These are phyloP conservation scores for Podospora appendiculata DNA, from an alignment of 495 filamentous ascomycete species.

Conservation along the genomic window DNA sequence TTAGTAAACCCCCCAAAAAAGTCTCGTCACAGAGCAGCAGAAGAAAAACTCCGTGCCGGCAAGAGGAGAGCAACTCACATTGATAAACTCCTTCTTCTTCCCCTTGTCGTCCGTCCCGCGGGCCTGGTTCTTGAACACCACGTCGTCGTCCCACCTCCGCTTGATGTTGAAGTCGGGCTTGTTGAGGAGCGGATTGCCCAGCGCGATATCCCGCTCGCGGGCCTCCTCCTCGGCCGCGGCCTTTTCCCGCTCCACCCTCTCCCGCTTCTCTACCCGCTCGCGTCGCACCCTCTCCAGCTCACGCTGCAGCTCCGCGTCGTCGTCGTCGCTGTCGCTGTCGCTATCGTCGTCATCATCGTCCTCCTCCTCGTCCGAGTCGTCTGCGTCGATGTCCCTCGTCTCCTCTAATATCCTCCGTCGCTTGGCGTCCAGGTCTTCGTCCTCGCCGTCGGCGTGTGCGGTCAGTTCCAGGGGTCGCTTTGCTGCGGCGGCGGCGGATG, in stretches of 20 bases:
- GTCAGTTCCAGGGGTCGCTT: constrained; percentile 61
- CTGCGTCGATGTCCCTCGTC: constrained; percentile 82
- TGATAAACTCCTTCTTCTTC: constrained; percentile 93
- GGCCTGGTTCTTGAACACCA: constrained; percentile 99
- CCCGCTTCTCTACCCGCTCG: constrained; percentile 77
- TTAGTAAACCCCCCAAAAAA: neutral
- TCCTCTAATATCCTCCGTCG: constrained; percentile 82
- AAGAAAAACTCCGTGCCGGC: too few species aligned
- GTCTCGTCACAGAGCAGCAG: neutral
- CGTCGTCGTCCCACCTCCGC: constrained; percentile 94
- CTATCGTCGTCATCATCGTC: constrained; percentile 55
- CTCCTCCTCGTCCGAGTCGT: constrained; percentile 59
- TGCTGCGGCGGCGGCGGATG: constrained; percentile 23
- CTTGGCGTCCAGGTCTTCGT: constrained; percentile 75
- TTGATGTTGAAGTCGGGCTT: constrained; percentile 64
- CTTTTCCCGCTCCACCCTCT: constrained; percentile 75
- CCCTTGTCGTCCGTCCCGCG: constrained; percentile 85
- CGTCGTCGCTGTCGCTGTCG: constrained; percentile 66
- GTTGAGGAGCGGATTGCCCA: constrained; percentile 89
- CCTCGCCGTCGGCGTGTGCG: constrained; percentile 27
- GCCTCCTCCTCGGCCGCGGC: constrained; percentile 71
- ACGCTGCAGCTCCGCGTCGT: constrained; percentile 74
- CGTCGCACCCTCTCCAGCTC: constrained; percentile 93
- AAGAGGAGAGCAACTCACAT: constrained; percentile 55
- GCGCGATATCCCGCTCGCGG: constrained; percentile 79